Evolutionary conservation across 2,329 filamentous ascomycete species (phyloP), one percentile per base, ranked within the genome.

Genomic region (Calonectria ilicicola): DNA sequence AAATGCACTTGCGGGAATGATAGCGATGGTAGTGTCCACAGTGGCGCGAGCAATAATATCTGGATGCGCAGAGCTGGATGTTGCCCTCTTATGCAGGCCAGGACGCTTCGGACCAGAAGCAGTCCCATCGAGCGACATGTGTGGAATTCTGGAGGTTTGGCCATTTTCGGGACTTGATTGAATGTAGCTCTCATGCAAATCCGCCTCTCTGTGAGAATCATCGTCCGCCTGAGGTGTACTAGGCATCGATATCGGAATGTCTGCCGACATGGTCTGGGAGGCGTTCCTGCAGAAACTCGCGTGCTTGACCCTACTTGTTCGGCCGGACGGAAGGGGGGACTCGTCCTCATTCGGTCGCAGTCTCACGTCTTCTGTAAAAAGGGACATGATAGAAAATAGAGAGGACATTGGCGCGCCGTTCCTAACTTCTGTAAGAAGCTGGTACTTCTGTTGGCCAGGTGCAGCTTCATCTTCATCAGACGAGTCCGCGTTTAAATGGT

Each of bases 341-440:
- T 85, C 81, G n/a, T 93, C 90, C 5, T 94, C 92, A n/a, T 93
- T 91, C 1, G 93, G 90, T 26, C 92, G 91, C 40, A 99, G 86
- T 76, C 94, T 94, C 66, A 99, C 92, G 80, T 98, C 96, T 82
- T 99, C 97, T 3, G 97, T 99, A 81, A 99, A 99, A 0, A 99
- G 87, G 2, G 96, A 98, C 84, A 99, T 91, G 77, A 99, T 98
- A 1, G 97, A 98, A 83, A 99, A 99, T 2, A 99, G 85, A 0
- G 97, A 99, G 6, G 97, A 99, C 96, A 99, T 98, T 1, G 97
- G 96, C 1, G 97, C 96, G 17, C 97, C 97, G 79, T 99, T 99
- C 80, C 97, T 97, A 66, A 99, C 96, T 84, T 99, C 97, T 0
- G 97, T 99, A 67, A 99, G 88, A 46, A 99, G 89, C 82, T 98